Conservation (phyloP, 2,329 filamentous ascomycete species). For the Dactylellina cionopaga region DNA sequence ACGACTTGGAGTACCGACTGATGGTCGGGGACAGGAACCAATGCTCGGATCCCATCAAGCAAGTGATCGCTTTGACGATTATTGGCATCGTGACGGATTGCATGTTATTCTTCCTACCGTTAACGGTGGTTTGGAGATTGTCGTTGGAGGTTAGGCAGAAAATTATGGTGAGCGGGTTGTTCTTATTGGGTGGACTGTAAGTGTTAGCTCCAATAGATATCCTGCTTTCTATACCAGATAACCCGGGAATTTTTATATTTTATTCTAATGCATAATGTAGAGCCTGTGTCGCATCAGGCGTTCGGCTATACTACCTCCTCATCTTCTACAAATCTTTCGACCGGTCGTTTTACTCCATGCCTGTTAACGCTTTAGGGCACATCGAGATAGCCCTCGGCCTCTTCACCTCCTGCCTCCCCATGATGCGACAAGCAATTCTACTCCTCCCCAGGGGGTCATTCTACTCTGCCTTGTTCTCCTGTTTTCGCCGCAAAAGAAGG, state of each 20-base stretch:
- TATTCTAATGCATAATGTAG: background rate
- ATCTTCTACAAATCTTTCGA: constrained; percentile 34
- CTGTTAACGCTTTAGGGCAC: constrained; percentile 36
- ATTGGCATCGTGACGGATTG: constrained; percentile 26
- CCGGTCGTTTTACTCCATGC: constrained; percentile 25
- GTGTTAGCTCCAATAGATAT: background rate
- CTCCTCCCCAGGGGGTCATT: constrained; percentile 16
- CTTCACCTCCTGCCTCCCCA: constrained; percentile 33
- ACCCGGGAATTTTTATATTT: background rate
- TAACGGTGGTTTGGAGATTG: constrained; percentile 41
- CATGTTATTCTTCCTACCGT: constrained; percentile 35
- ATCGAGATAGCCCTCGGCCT: constrained; percentile 37
- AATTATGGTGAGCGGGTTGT: constrained; percentile 38
- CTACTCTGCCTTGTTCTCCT: constrained; percentile 10
- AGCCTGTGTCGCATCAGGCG: constrained; percentile 25
- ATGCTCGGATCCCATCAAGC: constrained; percentile 22
- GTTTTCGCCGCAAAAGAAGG: constrained; percentile 10
- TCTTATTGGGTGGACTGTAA: constrained; percentile 34
- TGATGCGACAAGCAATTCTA: constrained; percentile 45
- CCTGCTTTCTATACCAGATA: background rate
- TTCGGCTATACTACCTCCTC: constrained; percentile 30
- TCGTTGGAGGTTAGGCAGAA: constrained; percentile 25
- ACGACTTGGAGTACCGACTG: constrained; percentile 22
- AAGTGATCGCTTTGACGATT: constrained; percentile 20
- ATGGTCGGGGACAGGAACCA: constrained; percentile 5